Evolutionary conservation across 2,329 filamentous ascomycete species (phyloP), one percentile per base, ranked within the genome.

Genomic region (Ceratocystis albifundus): DNA sequence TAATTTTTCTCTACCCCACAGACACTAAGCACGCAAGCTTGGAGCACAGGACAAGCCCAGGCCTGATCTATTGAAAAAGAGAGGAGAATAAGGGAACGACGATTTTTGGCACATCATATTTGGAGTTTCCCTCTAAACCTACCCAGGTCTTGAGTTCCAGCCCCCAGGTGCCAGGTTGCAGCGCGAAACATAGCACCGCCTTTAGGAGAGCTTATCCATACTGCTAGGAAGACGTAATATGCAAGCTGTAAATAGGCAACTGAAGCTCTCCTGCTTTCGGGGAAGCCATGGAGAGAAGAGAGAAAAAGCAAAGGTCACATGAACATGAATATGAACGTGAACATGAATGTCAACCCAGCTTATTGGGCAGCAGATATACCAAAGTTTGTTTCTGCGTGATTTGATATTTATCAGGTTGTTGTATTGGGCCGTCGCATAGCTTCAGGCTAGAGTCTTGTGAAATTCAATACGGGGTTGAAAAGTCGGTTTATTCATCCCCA

Each of bases 1-100:
- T n/a, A 6, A 6, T 30, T 36, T 59, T 59, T 25, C 36, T 57
- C 22, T 59, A 59, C 55, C 55, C 55, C 55, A 57, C 22, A 59
- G 17, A 59, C 28, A 59, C 32, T 30, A 59, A 36, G 5, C 55
- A 59, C 32, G 55, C 55, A 59, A 36, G 55, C 25, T 30, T 15
- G 17, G 55, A n/a, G 55, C 55, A 59, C 55, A 59, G 55, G 28
- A 36, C 28, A 59, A n/a, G 8, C 28, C 55, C 28, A 30, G 30
- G n/a, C 28, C 55, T 32, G 55, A 28, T 53, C 12, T 53, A 15
- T 28, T 59, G 6, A 59, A 36, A 36, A 30, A n/a, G 28, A 36
- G 25, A 36, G 5, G n/a, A 59, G 1, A 36, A 36, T 30, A 59
- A 59, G n/a, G n/a, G 22, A 50, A n/a, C n/a, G 48, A 20, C n/a